Evolutionary conservation across 2,329 filamentous ascomycete species (phyloP).

Genomic region (Balansia obtecta): DNA sequence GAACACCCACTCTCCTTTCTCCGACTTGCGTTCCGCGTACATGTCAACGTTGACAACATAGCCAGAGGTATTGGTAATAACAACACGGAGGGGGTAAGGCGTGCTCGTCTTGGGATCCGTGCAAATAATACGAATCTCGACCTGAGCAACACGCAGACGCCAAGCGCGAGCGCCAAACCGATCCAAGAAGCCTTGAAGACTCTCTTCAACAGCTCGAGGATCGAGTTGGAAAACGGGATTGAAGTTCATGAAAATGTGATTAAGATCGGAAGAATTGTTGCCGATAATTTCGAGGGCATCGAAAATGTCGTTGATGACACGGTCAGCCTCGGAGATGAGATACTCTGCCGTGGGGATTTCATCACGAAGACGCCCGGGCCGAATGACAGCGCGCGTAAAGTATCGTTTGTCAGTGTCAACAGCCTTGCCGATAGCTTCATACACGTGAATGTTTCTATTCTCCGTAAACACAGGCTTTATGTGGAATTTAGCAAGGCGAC

Average conservation of each 20-base stretch:
- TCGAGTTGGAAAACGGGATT: constrained; percentile 89
- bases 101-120: constrained; percentile 75
- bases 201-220: constrained; percentile 82
- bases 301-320: constrained; percentile 93
- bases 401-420: constrained; percentile 96
- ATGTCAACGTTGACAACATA: constrained; percentile 97
- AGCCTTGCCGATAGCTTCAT: constrained; percentile 90
- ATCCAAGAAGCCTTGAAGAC: constrained; percentile 87
- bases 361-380: constrained; percentile 85
- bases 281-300: constrained; percentile 97
- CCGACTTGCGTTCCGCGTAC: constrained; percentile 94
- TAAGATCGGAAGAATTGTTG: constrained; percentile 97
- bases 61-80: constrained; percentile 96
- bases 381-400: constrained; percentile 92
- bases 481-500: constrained; percentile 88
- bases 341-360: constrained; percentile 99
- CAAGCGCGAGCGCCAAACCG: constrained; percentile 91
- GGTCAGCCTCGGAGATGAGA: constrained; percentile 91
- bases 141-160: constrained; percentile 91
- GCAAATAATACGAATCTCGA: constrained; percentile 97
- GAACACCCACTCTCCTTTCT: constrained; percentile 98
- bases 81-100: constrained; percentile 84
- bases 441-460: constrained; percentile 98
- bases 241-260: constrained; percentile 99
- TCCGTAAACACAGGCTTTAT: constrained; percentile 98